Evolutionary conservation across 2,329 filamentous ascomycete species (phyloP).

Genomic region (Arthrobotrys musiformis): DNA sequence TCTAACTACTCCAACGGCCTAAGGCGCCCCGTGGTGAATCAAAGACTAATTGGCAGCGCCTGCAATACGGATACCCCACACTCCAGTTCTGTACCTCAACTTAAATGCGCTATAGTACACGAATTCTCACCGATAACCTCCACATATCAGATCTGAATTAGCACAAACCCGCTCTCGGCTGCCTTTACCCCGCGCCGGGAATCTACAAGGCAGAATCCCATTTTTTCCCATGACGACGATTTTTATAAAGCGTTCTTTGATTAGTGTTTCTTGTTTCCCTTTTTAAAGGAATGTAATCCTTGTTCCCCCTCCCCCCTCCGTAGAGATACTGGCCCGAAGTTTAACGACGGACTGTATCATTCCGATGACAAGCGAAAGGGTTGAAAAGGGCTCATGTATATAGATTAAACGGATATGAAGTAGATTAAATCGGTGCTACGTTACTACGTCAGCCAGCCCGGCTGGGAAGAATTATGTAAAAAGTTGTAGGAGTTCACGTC

Average conservation of each 20-base stretch:
- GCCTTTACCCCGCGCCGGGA: background rate
- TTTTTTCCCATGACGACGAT: too few species aligned
- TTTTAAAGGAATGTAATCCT: background rate
- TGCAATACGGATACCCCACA: background rate
- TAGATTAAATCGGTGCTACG: background rate
- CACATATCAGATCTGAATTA: background rate
- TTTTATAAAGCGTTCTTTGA: too few species aligned
- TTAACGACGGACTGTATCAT: constrained; percentile 1
- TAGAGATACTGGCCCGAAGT: background rate
- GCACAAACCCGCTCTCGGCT: background rate
- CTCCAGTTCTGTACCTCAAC: too few species aligned
- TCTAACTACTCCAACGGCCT: background rate
- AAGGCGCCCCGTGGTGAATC: background rate
- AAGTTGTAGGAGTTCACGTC: too few species aligned
- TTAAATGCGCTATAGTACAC: too few species aligned
- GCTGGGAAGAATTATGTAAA: too few species aligned
- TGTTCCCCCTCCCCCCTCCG: background rate
- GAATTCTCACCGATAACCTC: background rate
- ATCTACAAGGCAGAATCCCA: background rate
- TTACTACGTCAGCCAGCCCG: background rate
- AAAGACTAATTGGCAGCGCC: background rate
- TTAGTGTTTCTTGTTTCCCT: background rate
- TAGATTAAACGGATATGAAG: background rate
- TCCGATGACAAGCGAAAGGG: background rate
- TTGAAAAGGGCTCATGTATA: background rate